Evolutionary conservation across 129 eudicot genomes (phyloP).

Genomic region (Escallonia herrerae): DNA sequence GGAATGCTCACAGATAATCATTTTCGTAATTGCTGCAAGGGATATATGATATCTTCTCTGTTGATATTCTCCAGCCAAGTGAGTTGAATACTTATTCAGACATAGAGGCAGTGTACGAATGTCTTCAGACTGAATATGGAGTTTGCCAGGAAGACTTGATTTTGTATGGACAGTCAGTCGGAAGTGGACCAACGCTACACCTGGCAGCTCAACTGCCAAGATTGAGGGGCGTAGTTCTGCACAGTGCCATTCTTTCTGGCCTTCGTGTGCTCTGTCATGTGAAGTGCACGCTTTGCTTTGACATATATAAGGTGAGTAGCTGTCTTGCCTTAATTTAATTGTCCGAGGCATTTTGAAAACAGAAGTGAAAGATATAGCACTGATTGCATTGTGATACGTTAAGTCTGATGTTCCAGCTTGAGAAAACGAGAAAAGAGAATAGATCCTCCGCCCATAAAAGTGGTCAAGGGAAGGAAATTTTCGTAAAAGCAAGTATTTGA

Average conservation of each 20-base stretch:
- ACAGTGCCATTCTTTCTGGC: slow-evolving; percentile 95
- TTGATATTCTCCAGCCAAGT: slow-evolving; percentile 66
- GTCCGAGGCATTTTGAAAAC: too few species aligned
- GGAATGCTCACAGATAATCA: too few species aligned
- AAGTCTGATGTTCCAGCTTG: too few species aligned
- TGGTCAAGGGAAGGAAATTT: too few species aligned
- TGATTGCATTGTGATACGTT: too few species aligned
- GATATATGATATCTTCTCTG: too few species aligned
- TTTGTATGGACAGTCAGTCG: slow-evolving; percentile 90
- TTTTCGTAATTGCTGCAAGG: too few species aligned
- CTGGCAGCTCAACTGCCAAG: slow-evolving; percentile 75
- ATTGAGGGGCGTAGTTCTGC: slow-evolving; percentile 89
- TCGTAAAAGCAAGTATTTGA: too few species aligned
- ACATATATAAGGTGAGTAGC: slow-evolving; percentile 69
- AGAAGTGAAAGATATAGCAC: too few species aligned
- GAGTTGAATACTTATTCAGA: slow-evolving; percentile 91
- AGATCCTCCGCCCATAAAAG: too few species aligned
- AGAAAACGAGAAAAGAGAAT: too few species aligned
- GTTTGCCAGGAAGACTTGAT: slow-evolving; percentile 80
- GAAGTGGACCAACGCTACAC: slow-evolving; percentile 95
- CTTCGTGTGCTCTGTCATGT: slow-evolving; percentile 94
- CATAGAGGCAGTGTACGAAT: slow-evolving; percentile 89
- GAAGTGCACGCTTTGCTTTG: slow-evolving; percentile 66
- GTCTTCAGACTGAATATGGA: slow-evolving; percentile 88
- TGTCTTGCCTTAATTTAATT: background rate